These are phyloP conservation scores for Thalassiosira profunda DNA, from an alignment of 108 stramenopile genomes.

Conservation along the genomic window DNA sequence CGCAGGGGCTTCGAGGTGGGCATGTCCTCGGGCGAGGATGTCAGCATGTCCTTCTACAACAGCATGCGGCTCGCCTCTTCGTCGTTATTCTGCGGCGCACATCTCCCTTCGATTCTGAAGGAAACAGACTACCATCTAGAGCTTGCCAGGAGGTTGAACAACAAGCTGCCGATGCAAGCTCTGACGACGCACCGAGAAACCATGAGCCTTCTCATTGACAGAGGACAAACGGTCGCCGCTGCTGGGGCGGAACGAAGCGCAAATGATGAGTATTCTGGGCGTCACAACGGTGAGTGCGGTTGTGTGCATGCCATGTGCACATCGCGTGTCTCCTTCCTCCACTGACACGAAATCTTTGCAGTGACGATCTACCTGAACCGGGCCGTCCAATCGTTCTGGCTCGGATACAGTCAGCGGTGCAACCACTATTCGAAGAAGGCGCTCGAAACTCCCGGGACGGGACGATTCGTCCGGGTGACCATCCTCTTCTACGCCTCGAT, in stretches of 20 bases:
- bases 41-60: too few relatives aligned
- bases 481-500: background rate
- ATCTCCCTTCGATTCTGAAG: background rate
- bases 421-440: background rate
- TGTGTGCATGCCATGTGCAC: too few relatives aligned
- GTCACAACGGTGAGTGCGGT: background rate
- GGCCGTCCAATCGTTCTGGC: background rate
- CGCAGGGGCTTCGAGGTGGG: conserved; percentile 2
- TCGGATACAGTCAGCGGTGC: background rate
- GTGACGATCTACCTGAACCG: background rate
- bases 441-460: background rate
- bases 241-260: background rate
- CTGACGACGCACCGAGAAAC: background rate
- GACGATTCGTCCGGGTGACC: background rate
- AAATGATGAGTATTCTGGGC: background rate
- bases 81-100: background rate
- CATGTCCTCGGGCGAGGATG: background rate
- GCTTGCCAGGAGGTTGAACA: too few relatives aligned
- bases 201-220: background rate
- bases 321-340: too few relatives aligned
- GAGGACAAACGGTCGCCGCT: background rate
- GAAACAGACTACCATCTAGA: conserved; percentile 5
- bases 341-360: too few relatives aligned
- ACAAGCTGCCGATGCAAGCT: too few relatives aligned
- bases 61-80: background rate